Evolutionary conservation across 2,329 filamentous ascomycete genomes (phyloP).

Genomic region (Aspergillus neotritici): DNA sequence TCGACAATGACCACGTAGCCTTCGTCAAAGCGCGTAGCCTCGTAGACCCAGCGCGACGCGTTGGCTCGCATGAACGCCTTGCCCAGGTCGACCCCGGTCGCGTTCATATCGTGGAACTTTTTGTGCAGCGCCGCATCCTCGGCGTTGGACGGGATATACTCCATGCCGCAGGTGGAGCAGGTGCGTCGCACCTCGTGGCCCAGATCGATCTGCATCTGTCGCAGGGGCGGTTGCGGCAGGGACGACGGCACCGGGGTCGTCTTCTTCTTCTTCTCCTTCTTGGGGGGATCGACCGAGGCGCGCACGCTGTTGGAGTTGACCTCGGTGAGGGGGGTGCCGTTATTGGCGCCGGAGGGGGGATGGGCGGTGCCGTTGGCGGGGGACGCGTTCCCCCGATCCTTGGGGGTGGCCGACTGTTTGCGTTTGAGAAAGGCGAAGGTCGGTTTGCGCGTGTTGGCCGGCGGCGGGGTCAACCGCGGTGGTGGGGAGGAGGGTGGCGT

Average conservation of each 20-base stretch:
- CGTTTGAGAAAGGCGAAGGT: slow-evolving; percentile 48
- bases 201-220: slow-evolving; percentile 58
- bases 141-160: slow-evolving; percentile 57
- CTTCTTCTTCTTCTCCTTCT: slow-evolving; percentile 33
- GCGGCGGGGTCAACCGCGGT: slow-evolving; percentile 39
- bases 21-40: slow-evolving; percentile 43
- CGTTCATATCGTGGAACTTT: slow-evolving; percentile 59
- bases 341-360: slow-evolving; percentile 1
- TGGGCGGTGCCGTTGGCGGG: too few species aligned
- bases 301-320: slow-evolving; percentile 42
- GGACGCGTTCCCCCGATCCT: slow-evolving; percentile 13
- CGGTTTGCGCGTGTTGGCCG: slow-evolving; percentile 42
- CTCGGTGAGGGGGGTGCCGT: slow-evolving; percentile 39
- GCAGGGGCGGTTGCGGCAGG: slow-evolving; percentile 36
- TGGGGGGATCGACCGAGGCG: slow-evolving; percentile 34
- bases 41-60: slow-evolving; percentile 48
- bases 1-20: slow-evolving; percentile 56
- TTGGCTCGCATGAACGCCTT: slow-evolving; percentile 52
- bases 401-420: slow-evolving; percentile 32
- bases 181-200: slow-evolving; percentile 52
- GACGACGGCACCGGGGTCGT: slow-evolving; percentile 22
- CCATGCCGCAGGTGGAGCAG: slow-evolving; percentile 60
- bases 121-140: slow-evolving; percentile 60
- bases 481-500: slow-evolving; percentile 52
- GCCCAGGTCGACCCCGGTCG: slow-evolving; percentile 56